Evolutionary conservation across 257 asterid genomes (phyloP), one percentile per base, ranked within the genome.

Genomic region (Prunella vulgaris): DNA sequence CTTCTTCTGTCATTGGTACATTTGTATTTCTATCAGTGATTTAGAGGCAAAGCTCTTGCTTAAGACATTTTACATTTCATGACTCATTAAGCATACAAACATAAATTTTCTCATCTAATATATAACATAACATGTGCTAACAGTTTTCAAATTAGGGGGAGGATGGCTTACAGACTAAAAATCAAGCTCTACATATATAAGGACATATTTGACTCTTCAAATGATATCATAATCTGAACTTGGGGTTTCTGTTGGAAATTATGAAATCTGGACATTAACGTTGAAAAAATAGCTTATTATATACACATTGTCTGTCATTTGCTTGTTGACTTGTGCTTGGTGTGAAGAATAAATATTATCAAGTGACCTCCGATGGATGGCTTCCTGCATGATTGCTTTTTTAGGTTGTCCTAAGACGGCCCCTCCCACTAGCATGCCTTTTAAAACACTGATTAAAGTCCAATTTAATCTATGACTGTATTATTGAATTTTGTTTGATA

Each of bases 1-100:
- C 85, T 64, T 82, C 92, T 59, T 82, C 92, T 59, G 73, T 83
- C 79, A 76, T 48, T 68, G 97, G 96, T 89, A 83, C 10, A 63
- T 18, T 74, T 64, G 66, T 64, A 46, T 75, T 76, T 67, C n/a
- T 63, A 59, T 64, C 70, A 24, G 25, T 18, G 33, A 51, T 60
- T 24, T 48, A 42, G 51, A 60, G 14, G 66, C 33, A 44, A 20
- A 58, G 35, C 33, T 49, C 51, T 58, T 59, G 40, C 20, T 28
- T 10, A 7, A 14, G 10, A 46, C 14, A 30, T 75, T 68, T 32
- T 58, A 67, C 33, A 20, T 17, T 52, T 48, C 51, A 42, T 54
- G 77, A 63, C 69, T 52, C 61, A 30, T 20, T 8, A 48, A 15
- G 12, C 38, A 52, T 52, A 17, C 38, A 32, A 21, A 22, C 37